A percentile compares a stretch with the other conserved stretches of the same genome.
Evolutionary conservation across 352 stramenopile genomes (phyloP).

Genomic region (Pythium sukuiense): DNA sequence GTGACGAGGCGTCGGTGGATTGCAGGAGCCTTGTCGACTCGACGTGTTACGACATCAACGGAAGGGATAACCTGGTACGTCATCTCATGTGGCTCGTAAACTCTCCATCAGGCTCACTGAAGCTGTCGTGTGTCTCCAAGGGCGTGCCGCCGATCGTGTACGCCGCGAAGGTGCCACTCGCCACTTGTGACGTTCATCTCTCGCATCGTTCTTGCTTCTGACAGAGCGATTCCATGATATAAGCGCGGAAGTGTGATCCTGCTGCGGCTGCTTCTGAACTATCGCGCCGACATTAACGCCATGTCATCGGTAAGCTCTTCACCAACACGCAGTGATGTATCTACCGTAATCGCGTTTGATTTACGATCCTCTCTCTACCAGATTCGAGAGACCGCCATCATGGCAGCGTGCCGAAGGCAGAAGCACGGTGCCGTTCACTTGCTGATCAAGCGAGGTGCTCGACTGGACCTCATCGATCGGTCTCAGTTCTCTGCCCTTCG

Average conservation of each 20-base stretch:
- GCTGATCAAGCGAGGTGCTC: constrained; percentile 43
- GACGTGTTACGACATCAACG: constrained; percentile 56
- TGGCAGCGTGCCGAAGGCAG: constrained; percentile 54
- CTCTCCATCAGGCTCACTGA: too few relatives aligned
- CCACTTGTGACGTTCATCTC: neutral
- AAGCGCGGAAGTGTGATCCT: constrained; percentile 50
- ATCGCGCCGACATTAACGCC: constrained; percentile 61
- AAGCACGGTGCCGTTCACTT: constrained; percentile 33
- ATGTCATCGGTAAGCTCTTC: constrained; percentile 33
- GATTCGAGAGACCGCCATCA: constrained; percentile 51
- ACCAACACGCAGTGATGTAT: neutral
- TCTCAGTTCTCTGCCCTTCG: constrained; percentile 50
- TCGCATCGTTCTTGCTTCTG: neutral
- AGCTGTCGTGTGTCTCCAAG: constrained; percentile 14
- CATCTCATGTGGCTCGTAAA: neutral
- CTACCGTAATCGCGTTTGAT: neutral
- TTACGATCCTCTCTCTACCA: constrained; percentile 1
- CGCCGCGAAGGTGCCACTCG: constrained; percentile 47
- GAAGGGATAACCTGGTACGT: constrained; percentile 41
- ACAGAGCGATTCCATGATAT: neutral
- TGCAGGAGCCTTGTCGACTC: constrained; percentile 47
- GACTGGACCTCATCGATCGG: constrained; percentile 41
- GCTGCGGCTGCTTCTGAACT: constrained; percentile 49
- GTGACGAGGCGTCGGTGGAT: neutral
- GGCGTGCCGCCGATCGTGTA: constrained; percentile 61